Evolutionary conservation across 78 protist genomes (phyloP).

Genomic region (Bodo saltans): DNA sequence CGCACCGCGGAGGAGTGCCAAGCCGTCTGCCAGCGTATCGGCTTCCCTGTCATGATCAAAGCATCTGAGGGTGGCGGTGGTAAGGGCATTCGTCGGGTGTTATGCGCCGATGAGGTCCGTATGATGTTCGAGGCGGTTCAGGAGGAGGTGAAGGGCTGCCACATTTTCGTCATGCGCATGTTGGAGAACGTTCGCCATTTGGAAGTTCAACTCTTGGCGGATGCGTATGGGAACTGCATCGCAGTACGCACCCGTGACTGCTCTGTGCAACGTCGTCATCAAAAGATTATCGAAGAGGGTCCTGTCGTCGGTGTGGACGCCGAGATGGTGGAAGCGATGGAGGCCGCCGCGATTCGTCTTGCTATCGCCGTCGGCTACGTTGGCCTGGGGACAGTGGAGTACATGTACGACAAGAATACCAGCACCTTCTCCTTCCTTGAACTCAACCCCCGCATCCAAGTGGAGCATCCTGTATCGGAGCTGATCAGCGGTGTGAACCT

Average conservation of each 20-base stretch:
- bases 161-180: conserved; percentile 77
- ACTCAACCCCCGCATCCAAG: conserved; percentile 81
- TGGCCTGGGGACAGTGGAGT: conserved; percentile 87
- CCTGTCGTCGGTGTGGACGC: conserved; percentile 53
- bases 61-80: conserved; percentile 87
- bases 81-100: conserved; percentile 81
- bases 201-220: conserved; percentile 69
- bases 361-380: conserved; percentile 64
- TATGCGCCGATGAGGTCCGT: conserved; percentile 42
- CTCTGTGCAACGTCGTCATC: conserved; percentile 83
- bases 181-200: conserved; percentile 56
- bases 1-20: conserved; percentile 39
- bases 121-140: conserved; percentile 3
- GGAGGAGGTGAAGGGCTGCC: conserved; percentile 77
- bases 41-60: conserved; percentile 88
- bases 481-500: conserved; percentile 67
- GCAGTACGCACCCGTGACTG: conserved; percentile 82
- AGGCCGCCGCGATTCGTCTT: conserved; percentile 63
- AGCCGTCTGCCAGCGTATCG: conserved; percentile 43
- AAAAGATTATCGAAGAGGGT: conserved; percentile 88
- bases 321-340: conserved; percentile 57
- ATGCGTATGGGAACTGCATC: conserved; percentile 56
- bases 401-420: conserved; percentile 47
- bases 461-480: conserved; percentile 87
- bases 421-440: conserved; percentile 69